A percentile compares a stretch with the other conserved stretches of the same genome.
phyloP scores from a whole-genome alignment of 129 eudicot genomes.

The Centella asiatica region DNA sequence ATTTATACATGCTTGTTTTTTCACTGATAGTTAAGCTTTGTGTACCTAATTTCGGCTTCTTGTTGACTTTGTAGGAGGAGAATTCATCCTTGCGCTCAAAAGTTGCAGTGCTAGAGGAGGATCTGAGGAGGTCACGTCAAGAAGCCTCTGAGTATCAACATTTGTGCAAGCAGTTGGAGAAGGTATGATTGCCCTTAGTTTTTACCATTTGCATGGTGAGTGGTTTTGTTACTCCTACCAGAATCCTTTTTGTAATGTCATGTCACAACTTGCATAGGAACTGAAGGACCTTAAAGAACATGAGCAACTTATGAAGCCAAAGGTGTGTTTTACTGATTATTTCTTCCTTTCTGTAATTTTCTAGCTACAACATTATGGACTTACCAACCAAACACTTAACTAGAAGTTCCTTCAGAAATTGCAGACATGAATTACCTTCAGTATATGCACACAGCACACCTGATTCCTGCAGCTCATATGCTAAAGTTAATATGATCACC shows the following conservation, averaged over 20 bases:
- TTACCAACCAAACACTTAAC: too few relatives aligned
- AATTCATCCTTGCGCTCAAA: constrained; percentile 45
- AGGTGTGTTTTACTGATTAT: constrained; percentile 36
- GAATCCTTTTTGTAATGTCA: constrained; percentile 7
- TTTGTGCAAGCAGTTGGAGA: constrained; percentile 47
- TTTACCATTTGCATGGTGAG: constrained; percentile 14
- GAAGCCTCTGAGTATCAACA: constrained; percentile 56
- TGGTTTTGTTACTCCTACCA: constrained; percentile 5
- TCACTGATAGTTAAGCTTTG: background rate
- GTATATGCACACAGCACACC: too few relatives aligned
- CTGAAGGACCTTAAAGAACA: constrained; percentile 72
- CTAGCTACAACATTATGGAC: too few relatives aligned
- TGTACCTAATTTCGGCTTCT: background rate
- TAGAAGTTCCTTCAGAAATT: too few relatives aligned
- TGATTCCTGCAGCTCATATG: too few relatives aligned
- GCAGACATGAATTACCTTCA: too few relatives aligned
- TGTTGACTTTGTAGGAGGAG: constrained; percentile 31
- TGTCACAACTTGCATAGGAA: constrained; percentile 46
- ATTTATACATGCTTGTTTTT: background rate
- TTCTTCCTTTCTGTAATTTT: background rate
- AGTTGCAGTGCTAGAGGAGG: constrained; percentile 59
- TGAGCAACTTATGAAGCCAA: constrained; percentile 81
- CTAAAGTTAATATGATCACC: too few relatives aligned
- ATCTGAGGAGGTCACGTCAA: constrained; percentile 44
- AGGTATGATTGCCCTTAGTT: constrained; percentile 34